Evolutionary conservation across 2,329 filamentous ascomycete genomes (phyloP), one percentile per base, ranked within the genome.

Genomic region (Paraphoma sp.): DNA sequence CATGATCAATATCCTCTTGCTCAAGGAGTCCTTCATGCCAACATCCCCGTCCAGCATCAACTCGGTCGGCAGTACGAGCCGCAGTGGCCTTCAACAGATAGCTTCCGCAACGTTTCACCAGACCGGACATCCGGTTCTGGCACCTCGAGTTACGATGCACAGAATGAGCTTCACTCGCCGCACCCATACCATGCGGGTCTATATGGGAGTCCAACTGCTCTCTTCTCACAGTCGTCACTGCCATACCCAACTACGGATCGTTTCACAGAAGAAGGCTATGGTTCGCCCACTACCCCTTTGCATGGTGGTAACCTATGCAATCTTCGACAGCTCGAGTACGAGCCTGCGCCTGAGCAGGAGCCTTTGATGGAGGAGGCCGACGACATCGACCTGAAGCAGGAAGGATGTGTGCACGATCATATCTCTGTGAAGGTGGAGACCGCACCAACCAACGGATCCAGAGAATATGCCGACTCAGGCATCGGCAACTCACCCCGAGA

Each of bases 321-420:
- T 38, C 66, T 72, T 29, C 67, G 68, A 33, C 69, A 77, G 30
- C 51, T 77, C 11, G 74, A 78, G 47, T 71, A 72, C 46, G 64
- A 71, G 18, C 72, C 62, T 10, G 66, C 72, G 46, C 46, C 58
- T 5, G 72, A 75, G 45, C 43, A 56, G 9, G 71, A 76, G 45
- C 46, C 59, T 5, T 58, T 59, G 1, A 46, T 61, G 9, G 69
- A 74, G 45, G 70, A 75, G n/a, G 49, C 58, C 1, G 69, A 74
- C 8, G 51, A 55, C 12, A 41, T 58, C 16, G 57, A 65, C 18
- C 52, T 65, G 23, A 71, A 73, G 59, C 60, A 66, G 43, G 70
- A 73, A 6, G 17, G 44, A 8, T 57, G 62, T 51, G 63, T 68
- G 45, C 57, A 62, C 14, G 63, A 71, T 14, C 47, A 67, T 9